A percentile compares a stretch with the other conserved stretches of the same genome.
phyloP scores from a whole-genome alignment of 257 asterid species.

The Przewalskia tangutica region DNA sequence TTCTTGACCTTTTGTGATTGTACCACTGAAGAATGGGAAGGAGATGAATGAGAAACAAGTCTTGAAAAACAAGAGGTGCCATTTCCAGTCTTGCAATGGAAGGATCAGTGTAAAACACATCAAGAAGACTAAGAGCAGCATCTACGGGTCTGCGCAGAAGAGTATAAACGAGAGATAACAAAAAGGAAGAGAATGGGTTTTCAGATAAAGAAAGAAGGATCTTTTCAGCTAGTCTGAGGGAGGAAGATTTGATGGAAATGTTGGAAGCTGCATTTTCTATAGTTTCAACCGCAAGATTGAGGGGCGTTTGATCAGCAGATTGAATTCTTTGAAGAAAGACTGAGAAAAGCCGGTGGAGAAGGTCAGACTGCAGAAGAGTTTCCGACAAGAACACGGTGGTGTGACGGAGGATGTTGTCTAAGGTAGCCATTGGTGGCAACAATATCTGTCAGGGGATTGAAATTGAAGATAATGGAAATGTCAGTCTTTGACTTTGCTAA shows the following conservation, averaged over 20 bases:
- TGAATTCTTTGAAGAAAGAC: slow-evolving; percentile 29
- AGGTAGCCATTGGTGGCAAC: slow-evolving; percentile 26
- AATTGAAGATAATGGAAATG: not conserved
- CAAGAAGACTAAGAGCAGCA: slow-evolving; percentile 40
- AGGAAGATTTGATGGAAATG: slow-evolving; percentile 35
- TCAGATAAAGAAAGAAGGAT: slow-evolving; percentile 37
- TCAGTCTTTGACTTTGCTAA: not conserved
- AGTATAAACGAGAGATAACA: slow-evolving; percentile 39
- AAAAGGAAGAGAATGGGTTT: slow-evolving; percentile 36
- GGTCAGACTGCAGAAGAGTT: slow-evolving; percentile 32
- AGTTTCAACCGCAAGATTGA: slow-evolving; percentile 42
- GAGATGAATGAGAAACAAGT: slow-evolving; percentile 49
- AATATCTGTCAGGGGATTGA: not conserved
- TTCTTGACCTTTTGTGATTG: slow-evolving; percentile 23
- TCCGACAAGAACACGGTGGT: slow-evolving; percentile 40
- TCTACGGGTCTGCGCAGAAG: slow-evolving; percentile 26
- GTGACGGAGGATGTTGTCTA: slow-evolving; percentile 40
- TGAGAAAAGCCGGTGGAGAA: slow-evolving; percentile 39
- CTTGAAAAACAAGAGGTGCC: slow-evolving; percentile 50
- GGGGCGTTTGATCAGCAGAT: slow-evolving; percentile 19
- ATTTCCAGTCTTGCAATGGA: slow-evolving; percentile 41
- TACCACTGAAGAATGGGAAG: slow-evolving; percentile 46
- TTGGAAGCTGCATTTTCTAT: slow-evolving; percentile 44
- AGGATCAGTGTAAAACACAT: slow-evolving; percentile 35
- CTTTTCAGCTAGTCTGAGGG: slow-evolving; percentile 49